Conservation (phyloP, 768 basidiomycete genomes). For the Russula sp. region DNA sequence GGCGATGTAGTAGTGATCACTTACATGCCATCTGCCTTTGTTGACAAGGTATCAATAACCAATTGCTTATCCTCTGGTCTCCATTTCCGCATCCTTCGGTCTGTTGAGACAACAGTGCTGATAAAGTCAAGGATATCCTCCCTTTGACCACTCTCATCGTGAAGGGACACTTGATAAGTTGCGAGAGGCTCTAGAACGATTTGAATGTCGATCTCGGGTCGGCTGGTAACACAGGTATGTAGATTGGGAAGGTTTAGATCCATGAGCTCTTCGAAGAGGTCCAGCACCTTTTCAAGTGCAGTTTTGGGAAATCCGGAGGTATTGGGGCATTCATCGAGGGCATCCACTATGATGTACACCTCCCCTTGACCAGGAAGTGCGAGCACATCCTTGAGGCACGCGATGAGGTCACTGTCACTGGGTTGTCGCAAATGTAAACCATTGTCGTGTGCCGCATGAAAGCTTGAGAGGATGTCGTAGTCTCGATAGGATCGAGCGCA, state of each 20-base stretch:
- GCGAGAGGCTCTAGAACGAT: background rate
- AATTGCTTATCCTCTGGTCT: background rate
- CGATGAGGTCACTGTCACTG: background rate
- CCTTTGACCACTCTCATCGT: background rate
- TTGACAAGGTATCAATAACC: background rate
- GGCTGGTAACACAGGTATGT: background rate
- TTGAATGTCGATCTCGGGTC: background rate
- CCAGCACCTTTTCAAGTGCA: background rate
- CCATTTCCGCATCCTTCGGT: background rate
- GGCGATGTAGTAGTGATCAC: background rate
- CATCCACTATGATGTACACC: background rate
- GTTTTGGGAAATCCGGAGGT: background rate
- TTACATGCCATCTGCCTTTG: background rate
- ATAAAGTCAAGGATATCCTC: background rate
- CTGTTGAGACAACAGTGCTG: background rate
- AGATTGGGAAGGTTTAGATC: background rate
- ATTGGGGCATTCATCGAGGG: conserved; percentile 5
- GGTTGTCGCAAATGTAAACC: background rate
- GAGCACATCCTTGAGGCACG: background rate
- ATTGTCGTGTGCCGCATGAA: background rate
- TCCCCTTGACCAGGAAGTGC: background rate
- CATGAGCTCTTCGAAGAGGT: background rate
- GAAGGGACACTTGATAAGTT: background rate
- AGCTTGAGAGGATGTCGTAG: background rate
- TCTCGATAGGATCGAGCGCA: background rate